phyloP scores from a whole-genome alignment of 345 rosid genomes.

The Eucalyptus pauciflora region DNA sequence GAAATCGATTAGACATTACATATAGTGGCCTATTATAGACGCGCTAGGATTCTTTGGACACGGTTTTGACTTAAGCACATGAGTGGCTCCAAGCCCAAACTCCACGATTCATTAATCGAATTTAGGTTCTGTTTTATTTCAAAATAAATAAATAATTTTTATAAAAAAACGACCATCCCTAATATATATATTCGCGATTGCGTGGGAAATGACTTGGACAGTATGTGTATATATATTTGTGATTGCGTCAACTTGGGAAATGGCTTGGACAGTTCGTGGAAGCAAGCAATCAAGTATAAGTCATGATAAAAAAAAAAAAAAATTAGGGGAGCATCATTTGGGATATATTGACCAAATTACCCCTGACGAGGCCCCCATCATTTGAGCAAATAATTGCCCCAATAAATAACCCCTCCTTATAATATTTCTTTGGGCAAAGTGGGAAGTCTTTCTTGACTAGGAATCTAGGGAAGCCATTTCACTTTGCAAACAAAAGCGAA shows the following conservation, averaged over 20 bases:
- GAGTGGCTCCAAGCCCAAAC: neutral
- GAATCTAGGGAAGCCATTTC: neutral
- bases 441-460: neutral
- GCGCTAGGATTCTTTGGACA: neutral
- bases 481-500: neutral
- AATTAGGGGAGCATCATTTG: neutral
- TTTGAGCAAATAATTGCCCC: neutral
- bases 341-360: neutral
- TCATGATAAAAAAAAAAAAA: neutral
- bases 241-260: neutral
- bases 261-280: neutral
- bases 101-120: neutral
- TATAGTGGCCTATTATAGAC: neutral
- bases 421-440: neutral
- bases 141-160: fast-evolving
- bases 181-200: too few species aligned
- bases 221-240: too few species aligned
- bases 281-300: neutral
- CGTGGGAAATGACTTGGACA: too few species aligned
- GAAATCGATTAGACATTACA: neutral
- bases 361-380: neutral
- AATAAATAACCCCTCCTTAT: neutral
- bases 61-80: neutral
- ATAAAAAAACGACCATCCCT: too few species aligned
- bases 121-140: neutral